Conservation (phyloP, 805 yeast species). For the Yamadazyma kitorensis region DNA sequence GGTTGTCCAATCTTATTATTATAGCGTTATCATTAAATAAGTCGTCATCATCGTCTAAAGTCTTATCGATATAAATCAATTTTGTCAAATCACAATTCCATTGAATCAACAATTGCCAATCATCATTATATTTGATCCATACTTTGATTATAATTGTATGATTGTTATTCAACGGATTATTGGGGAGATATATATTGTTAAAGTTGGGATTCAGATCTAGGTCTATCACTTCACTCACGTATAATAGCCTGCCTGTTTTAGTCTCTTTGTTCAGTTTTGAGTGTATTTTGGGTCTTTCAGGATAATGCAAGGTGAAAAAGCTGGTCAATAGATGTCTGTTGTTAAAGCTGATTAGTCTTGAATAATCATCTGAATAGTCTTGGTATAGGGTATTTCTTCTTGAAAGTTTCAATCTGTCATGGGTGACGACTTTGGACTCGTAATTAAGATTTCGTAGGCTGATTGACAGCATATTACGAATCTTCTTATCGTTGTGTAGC, state of each 20-base stretch:
- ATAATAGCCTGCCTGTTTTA: conserved; percentile 17
- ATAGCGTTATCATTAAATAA: conserved; percentile 20
- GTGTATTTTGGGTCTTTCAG: no score
- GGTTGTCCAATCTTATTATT: conserved; percentile 18
- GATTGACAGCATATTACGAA: conserved; percentile 10
- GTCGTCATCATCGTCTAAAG: conserved; percentile 14
- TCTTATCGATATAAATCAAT: conserved; percentile 11
- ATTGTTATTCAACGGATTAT: conserved; percentile 3
- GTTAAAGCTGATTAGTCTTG: conserved; percentile 13
- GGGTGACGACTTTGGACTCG: not conserved
- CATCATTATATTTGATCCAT: conserved; percentile 15
- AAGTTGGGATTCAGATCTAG: conserved; percentile 25
- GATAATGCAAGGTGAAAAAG: conserved; percentile 26
- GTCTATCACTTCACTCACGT: conserved; percentile 30
- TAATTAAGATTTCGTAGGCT: conserved; percentile 4
- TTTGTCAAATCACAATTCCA: conserved; percentile 17
- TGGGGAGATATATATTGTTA: conserved; percentile 25
- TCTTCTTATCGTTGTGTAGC: conserved; percentile 11
- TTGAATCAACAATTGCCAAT: conserved; percentile 21
- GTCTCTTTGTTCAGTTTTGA: no score
- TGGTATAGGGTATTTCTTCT: conserved; percentile 4
- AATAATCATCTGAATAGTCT: conserved; percentile 5
- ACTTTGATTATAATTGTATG: conserved; percentile 16
- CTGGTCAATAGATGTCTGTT: conserved; percentile 18
- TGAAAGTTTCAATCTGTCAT: not conserved